Percentiles rank a stretch among this genome's conserved stretches.
Evolutionary conservation across 139 green algal species (phyloP).

Genomic region (Picochlorum sp.): DNA sequence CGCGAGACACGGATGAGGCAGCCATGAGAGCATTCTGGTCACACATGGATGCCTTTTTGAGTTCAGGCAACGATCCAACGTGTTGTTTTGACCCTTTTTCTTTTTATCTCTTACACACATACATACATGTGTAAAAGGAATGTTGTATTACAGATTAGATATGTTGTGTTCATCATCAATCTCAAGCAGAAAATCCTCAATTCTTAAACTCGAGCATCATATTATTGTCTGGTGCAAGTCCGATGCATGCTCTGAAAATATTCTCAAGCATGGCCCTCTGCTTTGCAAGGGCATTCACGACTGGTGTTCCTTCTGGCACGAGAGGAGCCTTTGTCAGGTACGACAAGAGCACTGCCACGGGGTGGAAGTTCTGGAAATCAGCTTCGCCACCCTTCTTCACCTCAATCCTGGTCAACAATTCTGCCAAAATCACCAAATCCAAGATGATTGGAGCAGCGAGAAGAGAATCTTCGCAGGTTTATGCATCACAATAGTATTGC

Average conservation of each 20-base stretch:
- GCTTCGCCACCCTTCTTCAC: conserved; percentile 67
- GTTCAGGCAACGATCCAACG: not conserved
- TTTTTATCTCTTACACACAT: not conserved
- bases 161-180: not conserved
- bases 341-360: conserved; percentile 81
- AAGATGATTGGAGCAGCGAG: conserved; percentile 97
- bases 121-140: too few relatives aligned
- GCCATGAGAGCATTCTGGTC: conserved; percentile 6
- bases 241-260: conserved; percentile 89
- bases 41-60: conserved; percentile 14
- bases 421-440: conserved; percentile 93
- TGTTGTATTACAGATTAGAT: not conserved
- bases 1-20: conserved; percentile 24
- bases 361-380: conserved; percentile 79
- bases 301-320: conserved; percentile 76
- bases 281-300: conserved; percentile 95
- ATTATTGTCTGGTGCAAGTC: conserved; percentile 92
- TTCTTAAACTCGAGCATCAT: conserved; percentile 81
- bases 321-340: conserved; percentile 95
- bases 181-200: conserved; percentile 1
- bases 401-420: conserved; percentile 88
- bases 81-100: not conserved
- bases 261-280: conserved; percentile 98
- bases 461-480: conserved; percentile 97
- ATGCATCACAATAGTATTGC: conserved; percentile 98